Conservation (phyloP, 2,329 filamentous ascomycete species). For the Verticillium dahliae region DNA sequence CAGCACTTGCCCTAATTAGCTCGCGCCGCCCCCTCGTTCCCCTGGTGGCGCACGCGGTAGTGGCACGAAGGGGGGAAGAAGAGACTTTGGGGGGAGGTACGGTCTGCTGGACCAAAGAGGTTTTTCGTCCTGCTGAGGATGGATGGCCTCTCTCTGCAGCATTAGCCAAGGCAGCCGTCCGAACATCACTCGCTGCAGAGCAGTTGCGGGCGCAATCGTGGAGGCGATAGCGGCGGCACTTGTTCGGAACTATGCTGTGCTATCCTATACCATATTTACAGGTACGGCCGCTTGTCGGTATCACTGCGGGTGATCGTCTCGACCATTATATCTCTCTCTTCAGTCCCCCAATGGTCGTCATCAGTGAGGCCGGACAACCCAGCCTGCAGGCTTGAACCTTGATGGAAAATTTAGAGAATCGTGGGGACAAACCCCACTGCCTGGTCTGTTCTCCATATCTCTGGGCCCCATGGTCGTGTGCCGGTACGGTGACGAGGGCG, state of each 20-base stretch:
- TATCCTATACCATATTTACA: neutral
- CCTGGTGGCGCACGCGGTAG: neutral
- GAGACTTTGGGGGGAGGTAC: neutral
- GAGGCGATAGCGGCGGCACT: neutral
- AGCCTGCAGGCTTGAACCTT: neutral
- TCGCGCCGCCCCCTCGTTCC: neutral
- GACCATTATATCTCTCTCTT: neutral
- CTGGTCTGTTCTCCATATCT: neutral
- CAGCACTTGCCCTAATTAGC: neutral
- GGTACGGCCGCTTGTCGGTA: neutral
- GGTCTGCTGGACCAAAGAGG: neutral
- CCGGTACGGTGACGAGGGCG: neutral
- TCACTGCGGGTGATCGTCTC: neutral
- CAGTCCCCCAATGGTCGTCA: neutral
- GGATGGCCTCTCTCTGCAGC: too few species aligned
- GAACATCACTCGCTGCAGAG: neutral
- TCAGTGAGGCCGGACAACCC: neutral
- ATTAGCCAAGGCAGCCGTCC: neutral
- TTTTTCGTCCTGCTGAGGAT: neutral
- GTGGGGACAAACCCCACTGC: neutral
- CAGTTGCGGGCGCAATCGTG: neutral
- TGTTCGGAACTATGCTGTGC: neutral
- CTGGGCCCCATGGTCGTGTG: neutral
- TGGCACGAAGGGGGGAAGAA: neutral
- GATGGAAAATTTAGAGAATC: neutral